Evolutionary conservation across 495 filamentous ascomycete genomes (phyloP).

Genomic region (Symbiotaphrina buchneri): DNA sequence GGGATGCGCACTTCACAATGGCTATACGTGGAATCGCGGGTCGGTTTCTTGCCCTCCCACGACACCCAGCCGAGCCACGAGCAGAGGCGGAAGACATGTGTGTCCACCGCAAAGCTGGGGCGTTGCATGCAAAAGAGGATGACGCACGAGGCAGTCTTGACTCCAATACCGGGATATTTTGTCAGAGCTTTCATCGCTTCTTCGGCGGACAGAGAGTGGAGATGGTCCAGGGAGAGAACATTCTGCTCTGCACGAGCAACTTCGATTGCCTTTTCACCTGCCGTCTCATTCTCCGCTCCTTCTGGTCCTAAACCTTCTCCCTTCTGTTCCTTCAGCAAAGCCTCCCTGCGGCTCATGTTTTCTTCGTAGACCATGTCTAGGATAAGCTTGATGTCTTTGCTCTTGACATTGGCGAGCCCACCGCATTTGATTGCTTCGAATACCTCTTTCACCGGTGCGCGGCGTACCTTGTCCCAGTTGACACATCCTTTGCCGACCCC

Average conservation of each 20-base stretch:
- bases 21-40: slow-evolving; percentile 45
- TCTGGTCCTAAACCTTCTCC: slow-evolving; percentile 7
- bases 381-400: slow-evolving; percentile 56
- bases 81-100: slow-evolving; percentile 60
- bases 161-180: slow-evolving; percentile 65
- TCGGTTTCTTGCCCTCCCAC: slow-evolving; percentile 52
- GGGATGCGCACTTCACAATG: slow-evolving; percentile 70
- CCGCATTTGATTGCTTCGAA: slow-evolving; percentile 51
- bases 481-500: slow-evolving; percentile 57
- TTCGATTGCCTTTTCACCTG: slow-evolving; percentile 23
- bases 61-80: slow-evolving; percentile 74
- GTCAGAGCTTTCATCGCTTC: slow-evolving; percentile 53
- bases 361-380: slow-evolving; percentile 61
- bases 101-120: slow-evolving; percentile 70
- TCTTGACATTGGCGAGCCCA: slow-evolving; percentile 48
- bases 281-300: slow-evolving; percentile 15
- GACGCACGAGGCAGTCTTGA: slow-evolving; percentile 81
- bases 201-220: slow-evolving; percentile 40
- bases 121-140: slow-evolving; percentile 56
- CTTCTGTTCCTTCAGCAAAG: slow-evolving; percentile 9
- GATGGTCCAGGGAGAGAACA: slow-evolving; percentile 51
- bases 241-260: slow-evolving; percentile 29
- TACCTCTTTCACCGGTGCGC: slow-evolving; percentile 35
- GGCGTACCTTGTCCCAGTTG: slow-evolving; percentile 66
- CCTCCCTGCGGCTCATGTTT: slow-evolving; percentile 25